Evolutionary conservation across 306 rosid species (phyloP), one percentile per base, ranked within the genome.

Genomic region (Glycine latifolia): DNA sequence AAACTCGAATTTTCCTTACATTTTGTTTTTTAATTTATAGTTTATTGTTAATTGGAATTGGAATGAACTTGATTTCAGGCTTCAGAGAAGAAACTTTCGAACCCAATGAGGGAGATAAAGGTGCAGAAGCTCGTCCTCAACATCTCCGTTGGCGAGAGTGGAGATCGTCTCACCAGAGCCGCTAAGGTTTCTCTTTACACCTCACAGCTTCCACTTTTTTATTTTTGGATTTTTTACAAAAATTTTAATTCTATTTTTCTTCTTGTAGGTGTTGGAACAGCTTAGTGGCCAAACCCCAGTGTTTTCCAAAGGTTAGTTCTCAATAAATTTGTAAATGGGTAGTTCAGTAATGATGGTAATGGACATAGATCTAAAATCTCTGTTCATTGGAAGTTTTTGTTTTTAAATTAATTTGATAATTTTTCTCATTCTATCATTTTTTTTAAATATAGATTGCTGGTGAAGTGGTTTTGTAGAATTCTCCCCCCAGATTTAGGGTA

Each of bases 151-250:
- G 94, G 97, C 67, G 97, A 90, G 85, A 90, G 94, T 60, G 94
- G 97, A 17, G 97, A 90, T 86, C 87, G 93, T 67, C 94, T 92
- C 76, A 92, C 94, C 83, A 90, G 97, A 86, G 94, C 97, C 1
- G 89, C 97, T 1, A 92, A 90, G 94, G 97, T 82, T 69, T 44
- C 77, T 10, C 15, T 48, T 14, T 15, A 76, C 41, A 76, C 49
- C 43, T 20, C 39, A 14, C 35, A 67, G 4, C 35, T 60, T 49
- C 48, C 3, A 3, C 5, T 11, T 50, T 48, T 14, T 39, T 68
- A n/a, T 31, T n/a, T 2, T 31, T 10, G 41, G 4, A 37, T 20
- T 20, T 20, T 20, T 20, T 20, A 0, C 0, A 37, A 37, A 7
- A 58, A 10, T 50, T 37, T 1, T 1, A 14, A 44, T 2, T 48